Percentiles rank a stretch among this genome's conserved stretches.
Evolutionary conservation across 495 filamentous ascomycete species (phyloP).

Genomic region (Cercophora scortea): DNA sequence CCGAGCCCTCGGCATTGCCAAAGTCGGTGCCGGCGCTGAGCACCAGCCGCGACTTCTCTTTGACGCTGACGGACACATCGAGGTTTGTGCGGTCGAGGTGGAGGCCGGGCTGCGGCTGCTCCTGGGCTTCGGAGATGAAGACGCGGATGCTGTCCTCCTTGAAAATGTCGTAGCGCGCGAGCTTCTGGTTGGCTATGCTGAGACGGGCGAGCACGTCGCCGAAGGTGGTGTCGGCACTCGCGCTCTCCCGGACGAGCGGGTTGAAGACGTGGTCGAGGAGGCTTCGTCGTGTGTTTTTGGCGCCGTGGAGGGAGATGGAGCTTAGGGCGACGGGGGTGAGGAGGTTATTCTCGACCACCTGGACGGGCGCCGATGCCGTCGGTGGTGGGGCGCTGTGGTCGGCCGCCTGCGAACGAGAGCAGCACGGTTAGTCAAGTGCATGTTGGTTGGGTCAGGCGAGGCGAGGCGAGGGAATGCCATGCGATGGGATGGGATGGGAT

Average conservation of each 20-base stretch:
- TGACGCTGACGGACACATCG: conserved; percentile 65
- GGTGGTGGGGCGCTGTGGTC: too few species aligned
- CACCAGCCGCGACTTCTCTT: conserved; percentile 69
- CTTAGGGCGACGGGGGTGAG: conserved; percentile 66
- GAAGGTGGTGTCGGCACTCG: conserved; percentile 62
- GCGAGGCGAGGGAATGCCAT: too few species aligned
- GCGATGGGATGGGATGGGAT: too few species aligned
- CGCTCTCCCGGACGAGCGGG: conserved; percentile 63
- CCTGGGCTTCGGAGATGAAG: conserved; percentile 60
- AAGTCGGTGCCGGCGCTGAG: conserved; percentile 90
- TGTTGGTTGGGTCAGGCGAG: too few species aligned
- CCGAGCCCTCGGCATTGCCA: conserved; percentile 84
- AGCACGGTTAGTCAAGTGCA: too few species aligned
- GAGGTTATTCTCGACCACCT: conserved; percentile 58
- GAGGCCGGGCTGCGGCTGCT: conserved; percentile 32
- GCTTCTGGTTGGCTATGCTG: conserved; percentile 57
- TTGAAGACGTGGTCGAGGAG: conserved; percentile 76
- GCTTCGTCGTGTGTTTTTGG: conserved; percentile 62
- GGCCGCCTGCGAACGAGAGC: too few species aligned
- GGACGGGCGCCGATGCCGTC: too few species aligned
- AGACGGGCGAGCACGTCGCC: conserved; percentile 67
- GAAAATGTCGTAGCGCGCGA: conserved; percentile 81
- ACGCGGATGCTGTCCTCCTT: conserved; percentile 73
- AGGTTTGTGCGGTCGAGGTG: conserved; percentile 62
- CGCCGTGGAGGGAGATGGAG: conserved; percentile 70